Conservation (phyloP, 2,329 filamentous ascomycete genomes). For the Fusarium dimerum region DNA sequence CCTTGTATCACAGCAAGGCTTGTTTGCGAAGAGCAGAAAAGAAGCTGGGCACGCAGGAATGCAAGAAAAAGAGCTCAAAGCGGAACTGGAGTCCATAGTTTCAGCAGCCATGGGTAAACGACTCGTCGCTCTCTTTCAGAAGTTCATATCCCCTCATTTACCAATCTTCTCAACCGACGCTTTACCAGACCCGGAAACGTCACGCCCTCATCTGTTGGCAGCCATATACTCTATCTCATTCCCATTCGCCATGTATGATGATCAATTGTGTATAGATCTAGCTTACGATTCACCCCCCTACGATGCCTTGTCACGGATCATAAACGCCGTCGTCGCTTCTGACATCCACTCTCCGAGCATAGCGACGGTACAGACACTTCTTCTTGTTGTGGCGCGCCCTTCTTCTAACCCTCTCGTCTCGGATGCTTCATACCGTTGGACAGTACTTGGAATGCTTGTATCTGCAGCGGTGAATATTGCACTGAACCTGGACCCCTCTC, state of each 20-base stretch:
- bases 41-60: constrained; percentile 6
- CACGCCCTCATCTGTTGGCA: constrained; percentile 6
- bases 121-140: constrained; percentile 9
- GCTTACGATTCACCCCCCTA: constrained; percentile 22
- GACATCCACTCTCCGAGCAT: constrained; percentile 19
- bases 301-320: constrained; percentile 11
- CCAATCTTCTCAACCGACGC: constrained; percentile 13
- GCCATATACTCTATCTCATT: constrained; percentile 19
- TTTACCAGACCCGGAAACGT: constrained; percentile 5
- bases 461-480: constrained; percentile 17
- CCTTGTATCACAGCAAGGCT: constrained; percentile 9
- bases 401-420: constrained; percentile 19
- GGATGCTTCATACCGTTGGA: constrained; percentile 16
- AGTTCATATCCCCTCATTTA: constrained; percentile 12
- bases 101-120: constrained; percentile 4
- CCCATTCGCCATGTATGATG: constrained; percentile 21
- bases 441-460: constrained; percentile 12
- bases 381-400: constrained; percentile 8
- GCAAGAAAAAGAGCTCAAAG: constrained; percentile 1
- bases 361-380: constrained; percentile 7
- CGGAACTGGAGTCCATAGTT: constrained; percentile 4
- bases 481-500: constrained; percentile 14
- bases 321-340: constrained; percentile 9
- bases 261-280: constrained; percentile 22
- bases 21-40: constrained; percentile 14